phyloP scores from a whole-genome alignment of 2,329 filamentous ascomycete genomes.

The Aspergillus ibericus region DNA sequence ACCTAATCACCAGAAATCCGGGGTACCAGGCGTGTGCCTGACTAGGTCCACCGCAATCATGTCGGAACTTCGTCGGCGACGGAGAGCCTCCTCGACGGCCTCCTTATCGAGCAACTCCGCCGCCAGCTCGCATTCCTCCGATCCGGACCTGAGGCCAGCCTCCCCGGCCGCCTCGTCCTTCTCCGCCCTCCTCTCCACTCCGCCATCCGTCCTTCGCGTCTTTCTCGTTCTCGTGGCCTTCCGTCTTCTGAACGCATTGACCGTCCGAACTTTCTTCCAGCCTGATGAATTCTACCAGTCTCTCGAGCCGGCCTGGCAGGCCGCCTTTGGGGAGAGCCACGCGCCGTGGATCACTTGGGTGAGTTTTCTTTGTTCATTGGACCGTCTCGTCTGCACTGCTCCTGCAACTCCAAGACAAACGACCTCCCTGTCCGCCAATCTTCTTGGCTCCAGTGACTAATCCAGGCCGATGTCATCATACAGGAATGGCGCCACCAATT shows the following conservation, averaged over 20 bases:
- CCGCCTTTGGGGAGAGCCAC: slow-evolving; percentile 74
- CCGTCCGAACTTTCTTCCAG: slow-evolving; percentile 88
- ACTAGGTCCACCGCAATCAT: background rate
- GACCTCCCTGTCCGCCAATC: background rate
- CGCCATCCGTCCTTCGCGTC: slow-evolving; percentile 21
- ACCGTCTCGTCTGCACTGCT: background rate
- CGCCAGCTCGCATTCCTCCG: background rate
- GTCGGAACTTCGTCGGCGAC: slow-evolving; percentile 1
- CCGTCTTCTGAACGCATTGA: slow-evolving; percentile 76
- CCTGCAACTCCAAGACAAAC: background rate
- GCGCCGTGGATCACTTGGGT: slow-evolving; percentile 98
- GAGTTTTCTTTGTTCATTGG: slow-evolving; percentile 33
- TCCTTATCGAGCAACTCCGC: slow-evolving; percentile 1
- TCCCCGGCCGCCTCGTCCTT: slow-evolving; percentile 5
- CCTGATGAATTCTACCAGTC: slow-evolving; percentile 98
- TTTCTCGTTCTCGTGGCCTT: slow-evolving; percentile 59
- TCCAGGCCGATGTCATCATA: slow-evolving; percentile 3
- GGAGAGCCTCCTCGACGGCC: slow-evolving; percentile 1
- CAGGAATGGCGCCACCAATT: slow-evolving; percentile 92
- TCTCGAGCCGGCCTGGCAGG: slow-evolving; percentile 88
- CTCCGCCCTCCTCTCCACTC: slow-evolving; percentile 11
- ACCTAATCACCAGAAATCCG: background rate
- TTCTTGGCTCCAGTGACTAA: slow-evolving; percentile 4
- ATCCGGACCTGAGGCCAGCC: background rate
- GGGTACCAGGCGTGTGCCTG: background rate